Base-by-base conservation (phyloP, 2,329 filamentous ascomycete species). In the Coniella lustricola region DNA sequence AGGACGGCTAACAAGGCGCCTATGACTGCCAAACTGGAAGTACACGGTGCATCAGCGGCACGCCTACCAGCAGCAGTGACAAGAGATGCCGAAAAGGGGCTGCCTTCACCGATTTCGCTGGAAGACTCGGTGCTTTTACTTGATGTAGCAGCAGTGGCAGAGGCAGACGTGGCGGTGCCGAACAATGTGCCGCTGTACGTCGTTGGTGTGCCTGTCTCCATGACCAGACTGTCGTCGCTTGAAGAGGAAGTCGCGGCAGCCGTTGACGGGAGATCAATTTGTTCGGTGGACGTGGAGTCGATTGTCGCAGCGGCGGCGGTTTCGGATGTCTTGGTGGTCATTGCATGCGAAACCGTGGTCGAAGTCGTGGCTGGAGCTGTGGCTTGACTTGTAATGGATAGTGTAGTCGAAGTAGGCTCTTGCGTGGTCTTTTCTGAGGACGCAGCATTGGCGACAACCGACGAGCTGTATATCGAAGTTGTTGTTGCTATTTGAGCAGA, bases 221-320 rank as follows among this genome's bases (percentile, higher is more conserved):
- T 37, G 18, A 46, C 50, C 22, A 52, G 33, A 17, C 44, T 46
- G 14, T 46, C 50, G 22, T 41, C 42, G 45, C 41, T 40, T 7
- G 21, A 33, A 21, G 37, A 38, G 8, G 50, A 17, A 17, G 33
- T 37, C 8, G 37, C n/a, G 3, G 34, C 38, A 18, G 32, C n/a
- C 8, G 41, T 10, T 14, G 35, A 4, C 13, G 34, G 3, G 25
- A 9, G 12, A 22, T 31, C 18, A 21, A 25, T 22, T 22, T 22
- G 18, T 3, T 36, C 22, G 14, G 21, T 22, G 16, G 29, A 20
- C 22, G 21, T 12, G 14, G 18, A 43, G n/a, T 16, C 13, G 5
- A 40, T 39, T 13, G 14, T 13, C 8, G 10, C n/a, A 3, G 22
- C 13, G 25, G 44, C 22, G 44, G 14, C 7, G 22, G 3, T 16